Evolutionary conservation across 2,329 filamentous ascomycete species (phyloP).

Genomic region (Fusarium tuaranense): DNA sequence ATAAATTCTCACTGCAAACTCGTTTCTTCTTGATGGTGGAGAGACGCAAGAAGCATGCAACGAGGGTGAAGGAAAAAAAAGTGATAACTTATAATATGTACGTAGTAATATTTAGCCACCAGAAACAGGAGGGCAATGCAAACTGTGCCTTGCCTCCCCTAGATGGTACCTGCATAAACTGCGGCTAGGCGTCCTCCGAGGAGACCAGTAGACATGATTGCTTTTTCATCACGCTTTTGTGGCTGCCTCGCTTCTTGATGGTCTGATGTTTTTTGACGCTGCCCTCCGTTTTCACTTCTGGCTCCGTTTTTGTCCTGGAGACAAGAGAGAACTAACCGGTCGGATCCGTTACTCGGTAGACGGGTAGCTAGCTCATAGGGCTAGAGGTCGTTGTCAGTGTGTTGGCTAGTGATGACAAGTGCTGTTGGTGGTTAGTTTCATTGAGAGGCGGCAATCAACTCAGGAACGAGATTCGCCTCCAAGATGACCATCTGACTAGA

Average conservation of each 20-base stretch:
- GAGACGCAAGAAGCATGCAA: slow-evolving; percentile 1
- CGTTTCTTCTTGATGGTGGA: neutral
- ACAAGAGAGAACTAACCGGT: slow-evolving; percentile 23
- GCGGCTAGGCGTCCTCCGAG: slow-evolving; percentile 22
- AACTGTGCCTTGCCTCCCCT: neutral
- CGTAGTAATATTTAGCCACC: neutral
- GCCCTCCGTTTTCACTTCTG: neutral
- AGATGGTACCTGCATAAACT: slow-evolving; percentile 23
- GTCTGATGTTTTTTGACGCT: slow-evolving; percentile 23
- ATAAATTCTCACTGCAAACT: neutral
- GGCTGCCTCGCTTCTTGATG: slow-evolving; percentile 28
- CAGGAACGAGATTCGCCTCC: neutral
- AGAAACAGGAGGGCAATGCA: neutral
- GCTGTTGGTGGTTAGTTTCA: neutral
- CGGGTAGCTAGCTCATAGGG: neutral
- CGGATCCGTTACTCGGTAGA: slow-evolving; percentile 10
- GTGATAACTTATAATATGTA: neutral
- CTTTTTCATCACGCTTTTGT: slow-evolving; percentile 36
- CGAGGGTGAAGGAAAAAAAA: neutral
- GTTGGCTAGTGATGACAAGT: neutral
- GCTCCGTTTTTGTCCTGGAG: slow-evolving; percentile 2
- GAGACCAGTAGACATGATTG: slow-evolving; percentile 18
- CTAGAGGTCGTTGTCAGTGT: neutral
- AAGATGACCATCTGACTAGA: neutral
- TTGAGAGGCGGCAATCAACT: neutral